These are phyloP conservation scores for grape (Vitis vinifera) DNA, from an alignment of 164 flowering plant species.

Conservation along the genomic window ASM3070453v1 NC_081815.1:18984001-18984500, in stretches of 20 bases:
- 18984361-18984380: slow-evolving; percentile 73
- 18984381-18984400: slow-evolving; percentile 20
- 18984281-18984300: slow-evolving; percentile 81
- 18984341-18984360: slow-evolving; percentile 78
- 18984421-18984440: slow-evolving; percentile 83
- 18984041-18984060: slow-evolving; percentile 40
- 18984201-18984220: slow-evolving; percentile 40
- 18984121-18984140: slow-evolving; percentile 71
- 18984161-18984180: slow-evolving; percentile 67
- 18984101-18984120: slow-evolving; percentile 9
- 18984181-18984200: slow-evolving; percentile 76
- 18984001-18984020: slow-evolving; percentile 67
- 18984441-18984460: slow-evolving; percentile 43
- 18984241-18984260: slow-evolving; percentile 85
- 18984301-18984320: slow-evolving; percentile 79
- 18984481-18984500: slow-evolving; percentile 69
- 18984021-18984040: slow-evolving; percentile 50
- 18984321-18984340: slow-evolving; percentile 80
- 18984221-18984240: slow-evolving; percentile 73
- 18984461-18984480: slow-evolving; percentile 42
- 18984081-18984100: not conserved
- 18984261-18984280: slow-evolving; percentile 66
- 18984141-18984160: slow-evolving; percentile 70
- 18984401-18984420: slow-evolving; percentile 68
- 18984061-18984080: not conserved